Evolutionary conservation across 2,329 filamentous ascomycete species (phyloP).

Genomic region (Leptoxyphium fumago): DNA sequence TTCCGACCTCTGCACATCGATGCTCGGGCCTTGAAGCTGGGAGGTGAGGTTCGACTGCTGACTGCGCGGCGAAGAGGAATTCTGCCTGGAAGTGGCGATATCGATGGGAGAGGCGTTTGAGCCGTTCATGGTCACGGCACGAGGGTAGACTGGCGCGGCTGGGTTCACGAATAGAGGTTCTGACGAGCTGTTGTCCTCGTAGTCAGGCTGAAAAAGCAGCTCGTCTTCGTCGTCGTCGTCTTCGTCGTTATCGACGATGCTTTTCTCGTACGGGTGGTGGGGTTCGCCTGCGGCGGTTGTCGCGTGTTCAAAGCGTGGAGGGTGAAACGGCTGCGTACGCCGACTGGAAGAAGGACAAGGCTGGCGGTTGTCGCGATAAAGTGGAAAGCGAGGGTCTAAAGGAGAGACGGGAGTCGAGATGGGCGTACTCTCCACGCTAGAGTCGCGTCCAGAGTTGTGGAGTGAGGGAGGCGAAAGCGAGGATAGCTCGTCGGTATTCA

Average conservation of each 20-base stretch:
- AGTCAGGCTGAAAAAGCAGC: constrained; percentile 15
- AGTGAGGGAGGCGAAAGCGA: constrained; percentile 10
- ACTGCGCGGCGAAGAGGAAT: constrained; percentile 43
- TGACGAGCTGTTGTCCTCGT: constrained; percentile 9
- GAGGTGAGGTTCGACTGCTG: constrained; percentile 50
- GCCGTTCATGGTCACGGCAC: constrained; percentile 33
- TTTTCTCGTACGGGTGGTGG: not conserved
- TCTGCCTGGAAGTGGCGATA: constrained; percentile 38
- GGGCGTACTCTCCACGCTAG: constrained; percentile 15
- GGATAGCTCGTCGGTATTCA: constrained; percentile 6
- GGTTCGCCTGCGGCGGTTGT: not conserved
- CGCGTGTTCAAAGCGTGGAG: too few relatives aligned
- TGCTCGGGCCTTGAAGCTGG: constrained; percentile 37
- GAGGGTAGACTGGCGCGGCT: constrained; percentile 6
- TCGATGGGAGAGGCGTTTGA: constrained; percentile 41
- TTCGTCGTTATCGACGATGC: constrained; percentile 10
- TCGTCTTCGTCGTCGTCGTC: constrained; percentile 11
- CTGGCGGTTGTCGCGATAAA: not conserved
- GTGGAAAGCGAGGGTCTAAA: not conserved
- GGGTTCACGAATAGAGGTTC: constrained; percentile 11
- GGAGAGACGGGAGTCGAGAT: constrained; percentile 1
- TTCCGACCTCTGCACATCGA: constrained; percentile 24
- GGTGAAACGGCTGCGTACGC: not conserved
- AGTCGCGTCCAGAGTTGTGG: constrained; percentile 8
- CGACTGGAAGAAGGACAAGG: not conserved